A percentile compares a stretch with the other conserved stretches of the same genome.
Conservation (phyloP, 495 filamentous ascomycete species). For the Penicillium bovifimosum region DNA sequence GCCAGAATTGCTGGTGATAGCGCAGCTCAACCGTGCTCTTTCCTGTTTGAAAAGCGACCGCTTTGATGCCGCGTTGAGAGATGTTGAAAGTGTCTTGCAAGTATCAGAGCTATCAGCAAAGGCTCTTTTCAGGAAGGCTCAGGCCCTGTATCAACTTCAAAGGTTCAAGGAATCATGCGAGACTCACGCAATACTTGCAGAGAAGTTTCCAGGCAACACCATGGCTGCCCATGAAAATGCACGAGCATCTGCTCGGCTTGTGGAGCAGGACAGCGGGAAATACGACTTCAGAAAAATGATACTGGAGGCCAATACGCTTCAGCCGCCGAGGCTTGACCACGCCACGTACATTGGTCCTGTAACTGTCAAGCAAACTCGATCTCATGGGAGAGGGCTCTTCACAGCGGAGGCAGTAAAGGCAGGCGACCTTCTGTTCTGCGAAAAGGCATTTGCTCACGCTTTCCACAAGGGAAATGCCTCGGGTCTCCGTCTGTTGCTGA, state of each 20-base stretch:
- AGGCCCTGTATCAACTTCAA: too few species aligned
- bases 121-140: conserved; percentile 40
- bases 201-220: too few species aligned
- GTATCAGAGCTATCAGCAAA: conserved; percentile 33
- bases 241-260: too few species aligned
- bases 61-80: conserved; percentile 44
- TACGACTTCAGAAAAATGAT: conserved; percentile 43
- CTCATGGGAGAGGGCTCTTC: conserved; percentile 43
- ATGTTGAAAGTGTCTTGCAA: conserved; percentile 35
- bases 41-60: conserved; percentile 36
- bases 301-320: conserved; percentile 25
- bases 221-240: too few species aligned
- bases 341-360: conserved; percentile 40
- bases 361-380: conserved; percentile 15
- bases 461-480: conserved; percentile 10
- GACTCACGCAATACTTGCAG: too few species aligned
- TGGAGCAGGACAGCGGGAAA: conserved; percentile 23
- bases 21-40: conserved; percentile 43
- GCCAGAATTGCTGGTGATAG: conserved; percentile 9
- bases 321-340: conserved; percentile 38
- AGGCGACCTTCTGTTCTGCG: conserved; percentile 50
- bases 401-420: conserved; percentile 42
- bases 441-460: conserved; percentile 48
- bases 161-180: too few species aligned
- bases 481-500: conserved; percentile 27